A percentile compares a stretch with the other conserved stretches of the same genome.
Conservation (phyloP, 2,329 filamentous ascomycete genomes). For the Cadophora luteo-olivacea region DNA sequence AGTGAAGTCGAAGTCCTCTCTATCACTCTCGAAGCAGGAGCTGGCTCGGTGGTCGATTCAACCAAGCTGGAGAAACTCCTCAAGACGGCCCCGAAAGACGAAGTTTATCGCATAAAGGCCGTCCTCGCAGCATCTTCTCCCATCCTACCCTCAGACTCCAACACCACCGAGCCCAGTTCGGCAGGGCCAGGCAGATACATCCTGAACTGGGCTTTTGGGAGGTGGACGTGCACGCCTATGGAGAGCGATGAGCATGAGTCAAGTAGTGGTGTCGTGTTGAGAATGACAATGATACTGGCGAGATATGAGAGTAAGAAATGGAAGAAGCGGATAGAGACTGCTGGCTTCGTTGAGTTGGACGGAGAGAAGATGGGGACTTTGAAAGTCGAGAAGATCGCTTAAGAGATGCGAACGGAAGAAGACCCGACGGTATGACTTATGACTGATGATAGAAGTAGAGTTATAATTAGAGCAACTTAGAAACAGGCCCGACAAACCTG, state of each 20-base stretch:
- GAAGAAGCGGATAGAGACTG: slow-evolving; percentile 73
- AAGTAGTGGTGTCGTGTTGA: slow-evolving; percentile 61
- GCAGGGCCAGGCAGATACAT: slow-evolving; percentile 70
- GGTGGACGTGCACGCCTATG: slow-evolving; percentile 86
- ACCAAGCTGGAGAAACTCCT: slow-evolving; percentile 73
- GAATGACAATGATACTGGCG: slow-evolving; percentile 79
- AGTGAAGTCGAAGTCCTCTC: slow-evolving; percentile 91
- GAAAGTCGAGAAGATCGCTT: slow-evolving; percentile 50
- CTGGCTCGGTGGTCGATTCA: slow-evolving; percentile 55
- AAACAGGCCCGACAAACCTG: too few species aligned
- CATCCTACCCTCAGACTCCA: slow-evolving; percentile 59
- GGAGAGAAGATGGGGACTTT: slow-evolving; percentile 55
- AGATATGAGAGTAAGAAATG: slow-evolving; percentile 77
- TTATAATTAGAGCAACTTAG: not conserved
- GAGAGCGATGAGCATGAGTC: slow-evolving; percentile 59
- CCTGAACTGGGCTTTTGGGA: slow-evolving; percentile 96
- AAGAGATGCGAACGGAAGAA: not conserved
- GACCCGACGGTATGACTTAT: not conserved
- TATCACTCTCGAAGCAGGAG: slow-evolving; percentile 65
- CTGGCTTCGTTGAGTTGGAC: slow-evolving; percentile 59
- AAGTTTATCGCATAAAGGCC: slow-evolving; percentile 94
- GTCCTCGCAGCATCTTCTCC: slow-evolving; percentile 56
- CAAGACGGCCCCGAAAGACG: slow-evolving; percentile 81
- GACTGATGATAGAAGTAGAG: slow-evolving; percentile 7
- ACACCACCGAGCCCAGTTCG: slow-evolving; percentile 42